Evolutionary conservation across 768 basidiomycete species (phyloP), one percentile per base, ranked within the genome.

Genomic region (Mycena epipterygia): DNA sequence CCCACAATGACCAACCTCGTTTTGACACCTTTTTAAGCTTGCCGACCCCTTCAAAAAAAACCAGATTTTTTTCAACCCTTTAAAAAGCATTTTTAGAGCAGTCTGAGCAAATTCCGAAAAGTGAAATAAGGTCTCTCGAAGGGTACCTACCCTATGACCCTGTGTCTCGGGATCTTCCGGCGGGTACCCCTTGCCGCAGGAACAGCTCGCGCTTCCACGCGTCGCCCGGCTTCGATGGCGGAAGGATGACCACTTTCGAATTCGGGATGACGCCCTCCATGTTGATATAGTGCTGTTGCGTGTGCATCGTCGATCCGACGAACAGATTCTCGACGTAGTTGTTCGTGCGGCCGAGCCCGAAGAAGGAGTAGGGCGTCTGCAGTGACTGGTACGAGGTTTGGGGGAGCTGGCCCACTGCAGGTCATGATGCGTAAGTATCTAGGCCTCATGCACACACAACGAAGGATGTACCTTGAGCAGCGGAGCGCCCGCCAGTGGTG

Each of bases 301-400:
- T 79, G 68, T 95, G 91, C 33, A 94, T 87, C 8, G 96, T 97
- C 5, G 95, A 92, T 17, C 98, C 98, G 23, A 99, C 94, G 79
- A 98, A 98, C 2, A 99, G 87, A 79, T 98, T 98, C 86, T 99
- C 98, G 76, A 99, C 96, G 82, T 99, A 99, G 79, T 99, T 99
- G 81, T 99, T 99, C 19, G 97, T 99, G 46, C 98, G 90, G 0
- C 97, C 98, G 11, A 99, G 90, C 1, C 98, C 97, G 77, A 99
- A 95, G 87, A 96, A 98, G 2, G 96, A 90, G 77, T 98, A 99
- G 1, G 98, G 98, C 0, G 95, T 92, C 63, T 92, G 89, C 13
- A 99, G 87, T 17, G 97, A 87, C 62, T 97, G 94, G 80, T 99
- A 99, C 0, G 94, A 90, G 3, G 96, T 95, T 77, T 97, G 96